phyloP scores from a whole-genome alignment of 495 filamentous ascomycete genomes.

The Monascus purpureus region DNA sequence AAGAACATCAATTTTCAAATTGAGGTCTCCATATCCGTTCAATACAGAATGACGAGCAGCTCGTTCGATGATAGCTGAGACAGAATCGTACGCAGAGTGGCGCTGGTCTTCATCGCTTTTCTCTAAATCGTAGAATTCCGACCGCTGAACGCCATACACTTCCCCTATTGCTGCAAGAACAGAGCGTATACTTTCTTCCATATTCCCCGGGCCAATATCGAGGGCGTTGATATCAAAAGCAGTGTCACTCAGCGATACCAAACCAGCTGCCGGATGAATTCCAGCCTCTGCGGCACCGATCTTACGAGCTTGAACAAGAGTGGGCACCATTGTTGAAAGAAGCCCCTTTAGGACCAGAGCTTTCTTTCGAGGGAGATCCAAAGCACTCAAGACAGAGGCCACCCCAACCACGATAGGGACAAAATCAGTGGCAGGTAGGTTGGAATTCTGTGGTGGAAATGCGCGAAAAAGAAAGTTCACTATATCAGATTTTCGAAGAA shows the following conservation, averaged over 20 bases:
- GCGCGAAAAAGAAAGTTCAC: constrained; percentile 55
- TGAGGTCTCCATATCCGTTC: constrained; percentile 31
- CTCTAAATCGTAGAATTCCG: constrained; percentile 16
- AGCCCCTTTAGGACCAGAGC: constrained; percentile 75
- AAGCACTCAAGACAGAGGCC: constrained; percentile 58
- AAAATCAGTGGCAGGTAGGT: constrained; percentile 55
- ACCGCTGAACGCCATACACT: constrained; percentile 33
- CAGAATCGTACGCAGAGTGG: constrained; percentile 25
- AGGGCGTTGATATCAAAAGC: constrained; percentile 47
- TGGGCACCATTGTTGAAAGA: constrained; percentile 66
- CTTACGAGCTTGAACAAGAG: constrained; percentile 82
- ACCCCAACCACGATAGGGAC: constrained; percentile 72
- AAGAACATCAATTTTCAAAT: constrained; percentile 72
- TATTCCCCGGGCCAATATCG: constrained; percentile 60
- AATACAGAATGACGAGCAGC: constrained; percentile 26
- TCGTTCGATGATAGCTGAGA: constrained; percentile 27
- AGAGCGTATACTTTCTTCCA: constrained; percentile 55
- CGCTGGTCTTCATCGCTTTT: constrained; percentile 1
- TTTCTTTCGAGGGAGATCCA: constrained; percentile 75
- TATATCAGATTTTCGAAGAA: constrained; percentile 48
- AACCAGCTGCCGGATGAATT: constrained; percentile 80
- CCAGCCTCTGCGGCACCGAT: constrained; percentile 87
- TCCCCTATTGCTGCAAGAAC: constrained; percentile 41
- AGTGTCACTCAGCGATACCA: constrained; percentile 46
- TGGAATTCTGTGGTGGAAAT: constrained; percentile 45